Evolutionary conservation across 345 rosid genomes (phyloP), one percentile per base, ranked within the genome.

Genomic region (Rhizophora mangle): DNA sequence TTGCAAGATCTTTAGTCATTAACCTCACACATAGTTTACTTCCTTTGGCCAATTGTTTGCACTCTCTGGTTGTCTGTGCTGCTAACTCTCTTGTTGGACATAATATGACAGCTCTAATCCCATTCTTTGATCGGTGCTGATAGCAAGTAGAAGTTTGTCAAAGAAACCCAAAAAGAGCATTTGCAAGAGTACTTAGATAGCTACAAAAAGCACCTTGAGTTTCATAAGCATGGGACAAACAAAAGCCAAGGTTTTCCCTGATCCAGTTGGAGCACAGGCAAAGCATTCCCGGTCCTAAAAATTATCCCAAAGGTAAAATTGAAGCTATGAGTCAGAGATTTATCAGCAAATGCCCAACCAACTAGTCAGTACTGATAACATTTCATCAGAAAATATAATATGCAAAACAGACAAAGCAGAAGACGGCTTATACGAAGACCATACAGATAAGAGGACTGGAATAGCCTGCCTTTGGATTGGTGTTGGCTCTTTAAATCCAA

Each of bases 391-490:
- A 22, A 60, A 18, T 10, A 62, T 13, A 52, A 60, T 21, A 6
- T 63, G 43, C 20, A 32, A 24, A 56, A 8, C 26, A 62, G 18
- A 29, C 37, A 67, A 18, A 56, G 30, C 43, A 71, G 32, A 82
- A 59, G 22, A 69, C 46, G 63, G 39, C 61, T 39, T 69, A 68
- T 68, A 56, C 62, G 66, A 71, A 78, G 81, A 64, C 39, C 93
- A 62, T 89, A 95, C 99, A 67, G 92, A 86, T 80, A 90, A 71
- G 69, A 95, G 91, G 74, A 88, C 66, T 63, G 96, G 89, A 78
- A 95, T 92, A 73, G 99, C 92, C 93, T 95, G 96, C 82, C 95
- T 89, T 78, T 95, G 99, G 74, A 95, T 89, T 55, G 99, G 93
- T 57, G 99, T 92, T 74, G 99, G 96, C 86, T 92, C 99, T 79